Evolutionary conservation across 1,139 yeast genomes (phyloP), one percentile per base, ranked within the genome.

Genomic region (Citeromyces hawaiiensis): DNA sequence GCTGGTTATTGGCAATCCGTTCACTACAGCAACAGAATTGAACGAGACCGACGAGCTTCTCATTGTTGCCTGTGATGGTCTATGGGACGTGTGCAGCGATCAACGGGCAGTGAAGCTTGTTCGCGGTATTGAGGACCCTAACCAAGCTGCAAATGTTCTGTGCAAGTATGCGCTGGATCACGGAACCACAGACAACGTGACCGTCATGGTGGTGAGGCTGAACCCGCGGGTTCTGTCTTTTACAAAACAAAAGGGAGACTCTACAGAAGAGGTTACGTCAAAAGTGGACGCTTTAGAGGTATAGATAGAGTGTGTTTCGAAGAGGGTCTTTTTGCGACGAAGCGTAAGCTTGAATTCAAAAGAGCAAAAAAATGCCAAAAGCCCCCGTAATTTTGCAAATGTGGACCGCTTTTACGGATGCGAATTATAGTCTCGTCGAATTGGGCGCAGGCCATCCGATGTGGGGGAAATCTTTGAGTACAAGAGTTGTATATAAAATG

Each of bases 41-140:
- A 61, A 68, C 44, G 49, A 61, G 15, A 63, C 64, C 4, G 94
- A 85, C 53, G 76, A 82, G 48, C 86, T 83, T 54, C 56, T 88
- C 53, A 87, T 88, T 40, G 61, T 88, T 43, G 96, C 96, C 1
- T 87, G 96, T 56, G 97, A 88, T 57, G 97, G 97, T 0, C 64
- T 88, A 11, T 88, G 96, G 96, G 97, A 88, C 55, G 96, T 88
- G 2, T 68, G 88, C 40, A 68, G 76, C 5, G 97, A 88, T 52
- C 77, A 76, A 46, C 72, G 72, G 42, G 96, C 96, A 0, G 83
- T 93, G 44, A 78, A 79, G 42, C 58, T 79, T 49, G 77, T 85
- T 4, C 64, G 70, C 32, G 71, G 70, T 32, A 60, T 68, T 11
- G 46, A 52, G 13, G 78, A 76, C 48, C 82, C 94, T 1, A 71